Conservation (phyloP, 768 basidiomycete genomes). For the Clitopilus passeckerianus region DNA sequence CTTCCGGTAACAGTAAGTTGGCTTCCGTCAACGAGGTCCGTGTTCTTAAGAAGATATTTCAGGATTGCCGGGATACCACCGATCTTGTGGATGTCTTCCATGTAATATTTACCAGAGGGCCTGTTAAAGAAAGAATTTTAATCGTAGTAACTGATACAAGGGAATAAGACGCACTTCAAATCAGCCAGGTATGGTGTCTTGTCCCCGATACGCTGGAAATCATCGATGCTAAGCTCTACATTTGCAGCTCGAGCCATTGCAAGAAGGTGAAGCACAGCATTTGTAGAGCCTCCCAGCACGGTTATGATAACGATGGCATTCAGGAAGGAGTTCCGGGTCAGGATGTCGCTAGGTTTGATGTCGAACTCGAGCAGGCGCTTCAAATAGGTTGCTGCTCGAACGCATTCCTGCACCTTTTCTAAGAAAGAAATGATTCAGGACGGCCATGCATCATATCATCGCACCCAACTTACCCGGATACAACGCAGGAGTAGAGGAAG, state of each 20-base stretch:
- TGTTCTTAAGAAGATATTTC: conserved; percentile 78
- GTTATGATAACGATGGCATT: conserved; percentile 82
- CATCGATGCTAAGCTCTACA: conserved; percentile 68
- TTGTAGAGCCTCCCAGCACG: conserved; percentile 83
- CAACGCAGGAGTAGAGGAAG: conserved; percentile 70
- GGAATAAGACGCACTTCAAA: conserved; percentile 47
- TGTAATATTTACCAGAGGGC: conserved; percentile 83
- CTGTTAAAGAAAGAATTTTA: conserved; percentile 22
- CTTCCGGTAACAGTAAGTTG: conserved; percentile 90
- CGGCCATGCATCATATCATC: background rate
- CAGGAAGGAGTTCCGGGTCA: conserved; percentile 55
- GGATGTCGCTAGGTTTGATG: conserved; percentile 67
- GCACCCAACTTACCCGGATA: conserved; percentile 49
- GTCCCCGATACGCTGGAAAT: conserved; percentile 79
- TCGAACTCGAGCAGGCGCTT: conserved; percentile 71
- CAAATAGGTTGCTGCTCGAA: conserved; percentile 72
- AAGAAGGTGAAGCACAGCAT: conserved; percentile 79
- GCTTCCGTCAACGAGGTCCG: conserved; percentile 73
- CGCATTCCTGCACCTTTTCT: conserved; percentile 84
- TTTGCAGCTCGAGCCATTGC: conserved; percentile 85
- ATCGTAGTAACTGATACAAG: background rate
- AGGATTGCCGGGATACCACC: conserved; percentile 83
- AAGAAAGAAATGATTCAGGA: background rate
- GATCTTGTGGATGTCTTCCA: conserved; percentile 85
- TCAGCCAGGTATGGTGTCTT: conserved; percentile 84